Evolutionary conservation across 2,329 filamentous ascomycete species (phyloP).

Genomic region (Westerdykella aurantiaca): DNA sequence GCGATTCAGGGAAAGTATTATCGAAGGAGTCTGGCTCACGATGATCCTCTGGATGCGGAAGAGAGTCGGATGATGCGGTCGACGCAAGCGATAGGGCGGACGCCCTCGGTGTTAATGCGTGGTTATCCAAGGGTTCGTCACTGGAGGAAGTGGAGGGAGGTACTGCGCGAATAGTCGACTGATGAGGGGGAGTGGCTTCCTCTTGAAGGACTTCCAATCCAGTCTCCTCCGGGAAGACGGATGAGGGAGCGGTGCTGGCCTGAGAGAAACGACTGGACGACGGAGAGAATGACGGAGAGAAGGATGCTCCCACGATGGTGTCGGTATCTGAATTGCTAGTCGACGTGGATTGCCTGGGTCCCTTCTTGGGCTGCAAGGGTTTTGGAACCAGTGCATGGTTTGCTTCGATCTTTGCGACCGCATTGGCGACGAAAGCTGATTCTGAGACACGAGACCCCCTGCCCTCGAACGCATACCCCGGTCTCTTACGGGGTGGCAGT

Average conservation of each 20-base stretch:
- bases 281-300: slow-evolving; percentile 31
- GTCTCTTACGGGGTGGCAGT: slow-evolving; percentile 34
- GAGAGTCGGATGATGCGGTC: slow-evolving; percentile 21
- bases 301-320: slow-evolving; percentile 22
- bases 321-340: slow-evolving; percentile 37
- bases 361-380: slow-evolving; percentile 31
- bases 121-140: slow-evolving; percentile 22
- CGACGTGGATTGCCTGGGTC: slow-evolving; percentile 33
- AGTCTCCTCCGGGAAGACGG: slow-evolving; percentile 28
- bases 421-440: slow-evolving; percentile 32
- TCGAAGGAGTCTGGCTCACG: slow-evolving; percentile 26
- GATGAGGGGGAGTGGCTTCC: slow-evolving; percentile 18
- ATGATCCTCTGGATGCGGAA: slow-evolving; percentile 10
- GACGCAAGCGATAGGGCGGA: slow-evolving; percentile 35
- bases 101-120: slow-evolving; percentile 33
- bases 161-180: slow-evolving; percentile 35
- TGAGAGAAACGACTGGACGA: slow-evolving; percentile 37
- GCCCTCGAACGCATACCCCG: slow-evolving; percentile 36
- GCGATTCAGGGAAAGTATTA: slow-evolving; percentile 19
- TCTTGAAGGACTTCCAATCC: slow-evolving; percentile 33
- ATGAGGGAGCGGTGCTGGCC: slow-evolving; percentile 36
- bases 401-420: slow-evolving; percentile 35
- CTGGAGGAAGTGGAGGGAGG: slow-evolving; percentile 32
- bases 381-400: slow-evolving; percentile 28
- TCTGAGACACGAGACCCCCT: slow-evolving; percentile 38